Evolutionary conservation across 805 yeast genomes (phyloP), one percentile per base, ranked within the genome.

Genomic region (Starmerella etchellsii): DNA sequence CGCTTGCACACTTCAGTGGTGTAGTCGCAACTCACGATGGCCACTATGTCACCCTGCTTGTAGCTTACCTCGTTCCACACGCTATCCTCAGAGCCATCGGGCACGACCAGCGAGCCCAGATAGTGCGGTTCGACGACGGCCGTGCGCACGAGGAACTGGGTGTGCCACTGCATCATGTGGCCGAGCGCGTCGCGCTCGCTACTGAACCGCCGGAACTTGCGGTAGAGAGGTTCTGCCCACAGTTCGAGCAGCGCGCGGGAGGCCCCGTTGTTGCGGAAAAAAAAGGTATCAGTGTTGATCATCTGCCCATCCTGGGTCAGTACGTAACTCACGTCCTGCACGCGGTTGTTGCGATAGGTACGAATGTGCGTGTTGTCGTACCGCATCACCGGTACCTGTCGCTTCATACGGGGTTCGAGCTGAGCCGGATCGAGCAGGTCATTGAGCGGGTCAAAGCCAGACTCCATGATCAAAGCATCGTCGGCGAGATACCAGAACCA

Each of bases 131-230:
- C 81, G 1, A 91, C 72, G 14, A 88, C 59, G 0, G 84, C 79
- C 3, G 91, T 68, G 54, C 75, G 79, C 40, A 80, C 70, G 50
- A 91, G 66, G 22, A 81, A 63, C 23, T 71, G 74, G 11, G 95
- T 94, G 57, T 88, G 98, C 98, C 97, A 91, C 60, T 84, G 96
- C 51, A 85, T 66, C 34, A 85, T 66, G 57, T 91, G 97, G n/a
- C 82, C 71, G 32, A 88, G 56, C 0, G 91, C 87, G 6, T 61
- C 54, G 33, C 48, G 47, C 25, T 62, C 79, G 40, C 71, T 70
- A 13, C 71, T 70, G 61, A 81, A 81, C 42, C 69, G 69, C 33
- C 53, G 54, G 61, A 80, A 84, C 37, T 70, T 68, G 55, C 81
- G 70, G 56, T 74, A 77, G 36, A 84, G 66, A 20, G 76, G 74